Evolutionary conservation across 306 rosid species (phyloP).

Genomic region (Vicia villosa): DNA sequence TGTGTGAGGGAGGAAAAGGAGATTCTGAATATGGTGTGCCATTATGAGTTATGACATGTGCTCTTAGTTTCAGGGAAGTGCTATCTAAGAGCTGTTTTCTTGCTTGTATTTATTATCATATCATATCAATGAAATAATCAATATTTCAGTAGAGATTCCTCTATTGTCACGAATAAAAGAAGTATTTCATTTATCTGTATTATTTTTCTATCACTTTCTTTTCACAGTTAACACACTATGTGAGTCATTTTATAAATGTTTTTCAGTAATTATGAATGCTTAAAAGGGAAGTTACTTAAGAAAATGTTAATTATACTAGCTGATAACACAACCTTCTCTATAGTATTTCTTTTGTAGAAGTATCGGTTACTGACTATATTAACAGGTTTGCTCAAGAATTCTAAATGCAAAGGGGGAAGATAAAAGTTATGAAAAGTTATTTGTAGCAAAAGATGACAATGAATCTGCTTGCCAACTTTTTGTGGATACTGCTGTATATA

Average conservation of each 20-base stretch:
- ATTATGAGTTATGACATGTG: neutral
- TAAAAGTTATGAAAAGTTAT: slow-evolving; percentile 54
- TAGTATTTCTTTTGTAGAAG: slow-evolving; percentile 37
- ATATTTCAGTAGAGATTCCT: slow-evolving; percentile 1
- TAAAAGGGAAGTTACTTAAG: neutral
- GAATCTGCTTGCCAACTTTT: slow-evolving; percentile 65
- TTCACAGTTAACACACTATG: neutral
- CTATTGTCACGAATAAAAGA: neutral
- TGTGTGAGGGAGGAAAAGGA: neutral
- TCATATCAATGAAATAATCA: neutral
- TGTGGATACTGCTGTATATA: slow-evolving; percentile 90
- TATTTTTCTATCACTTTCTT: neutral
- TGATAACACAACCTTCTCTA: slow-evolving; percentile 25
- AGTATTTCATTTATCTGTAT: neutral
- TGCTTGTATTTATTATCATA: neutral
- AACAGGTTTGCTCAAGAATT: slow-evolving; percentile 88
- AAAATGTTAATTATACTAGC: slow-evolving; percentile 18
- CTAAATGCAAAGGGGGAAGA: slow-evolving; percentile 45
- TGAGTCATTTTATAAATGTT: slow-evolving; percentile 18
- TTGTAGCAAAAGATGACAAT: slow-evolving; percentile 65
- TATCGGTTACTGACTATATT: slow-evolving; percentile 43
- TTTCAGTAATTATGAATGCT: slow-evolving; percentile 15
- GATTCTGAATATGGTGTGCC: neutral
- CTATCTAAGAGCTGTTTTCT: neutral
- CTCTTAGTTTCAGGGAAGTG: neutral